Conservation (phyloP, 306 rosid species). For the Albizia julibrissin region DNA sequence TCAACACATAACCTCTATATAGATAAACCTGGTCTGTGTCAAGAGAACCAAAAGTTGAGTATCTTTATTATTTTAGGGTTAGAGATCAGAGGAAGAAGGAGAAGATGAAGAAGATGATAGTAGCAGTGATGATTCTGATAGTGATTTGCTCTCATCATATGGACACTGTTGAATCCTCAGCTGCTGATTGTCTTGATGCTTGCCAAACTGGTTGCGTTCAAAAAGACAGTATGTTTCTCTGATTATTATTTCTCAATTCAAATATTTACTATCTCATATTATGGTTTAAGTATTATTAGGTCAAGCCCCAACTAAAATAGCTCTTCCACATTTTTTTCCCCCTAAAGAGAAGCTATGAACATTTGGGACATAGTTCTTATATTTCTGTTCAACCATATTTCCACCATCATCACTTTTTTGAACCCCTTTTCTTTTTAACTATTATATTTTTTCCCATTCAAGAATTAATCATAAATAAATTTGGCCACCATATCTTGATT, state of each 20-base stretch:
- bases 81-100: background rate
- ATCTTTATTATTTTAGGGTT: background rate
- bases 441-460: background rate
- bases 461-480: no score
- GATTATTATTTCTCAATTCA: background rate
- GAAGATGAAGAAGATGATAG: conserved; percentile 37
- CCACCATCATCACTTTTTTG: background rate
- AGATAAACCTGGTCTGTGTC: background rate
- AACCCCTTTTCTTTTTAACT: background rate
- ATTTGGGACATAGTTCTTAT: background rate
- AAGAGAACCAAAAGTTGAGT: background rate
- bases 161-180: conserved; percentile 28
- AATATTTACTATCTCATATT: no score
- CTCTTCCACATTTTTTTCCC: background rate
- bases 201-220: conserved; percentile 64
- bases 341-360: background rate
- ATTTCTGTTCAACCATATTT: no score
- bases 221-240: conserved; percentile 33
- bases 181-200: conserved; percentile 46
- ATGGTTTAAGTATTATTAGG: background rate
- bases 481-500: background rate
- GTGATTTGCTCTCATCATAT: conserved; percentile 36
- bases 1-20: no score
- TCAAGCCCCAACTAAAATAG: background rate
- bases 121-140: conserved; percentile 36